Evolutionary conservation across 1,139 yeast species (phyloP), one percentile per base, ranked within the genome.

Genomic region (Arxiozyma slooffiae): DNA sequence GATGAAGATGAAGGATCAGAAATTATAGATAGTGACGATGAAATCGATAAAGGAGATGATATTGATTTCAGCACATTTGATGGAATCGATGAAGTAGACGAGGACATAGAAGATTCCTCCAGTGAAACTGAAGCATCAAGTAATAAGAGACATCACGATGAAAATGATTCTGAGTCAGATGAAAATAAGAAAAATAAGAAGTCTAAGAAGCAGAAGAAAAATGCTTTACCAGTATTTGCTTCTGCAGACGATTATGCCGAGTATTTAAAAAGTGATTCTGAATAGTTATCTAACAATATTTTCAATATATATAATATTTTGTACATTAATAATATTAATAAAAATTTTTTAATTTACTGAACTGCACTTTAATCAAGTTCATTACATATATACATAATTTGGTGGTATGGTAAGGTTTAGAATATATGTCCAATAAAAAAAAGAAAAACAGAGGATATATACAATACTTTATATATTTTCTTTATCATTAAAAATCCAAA

Each of bases 231-330:
- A 21, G 77, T 82, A 21, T 90, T 88, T 72, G 97, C 96, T 1
- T 82, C 94, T 46, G 95, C 82, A 9, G 96, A 86, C 45, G 96
- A 88, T 57, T 90, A 89, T 66, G 84, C 95, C 22, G 74, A 84
- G 63, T 84, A 83, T 61, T 71, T 87, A 66, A 75, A 77, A 47
- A 81, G 85, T 6, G 84, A 81, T 42, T 81, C 79, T 49, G 85
- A 79, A 50, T 75, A 50, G 46, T 24, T 43, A 30, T 22, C n/a
- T n/a, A n/a, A 16, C 18, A 22, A 17, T n/a, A 8, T 23, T 30
- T 30, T 38, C 37, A 17, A 14, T 30, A 38, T 23, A 37, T 20
- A 38, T 20, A 24, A 38, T 20, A 16, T 23, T 43, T 38, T 48
- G 41, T 38, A 20, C n/a, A 42, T 30, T 43, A 26, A 18, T 38